Evolutionary conservation across 1,284 basidiomycete genomes (phyloP).

Genomic region (Cutaneotrichosporon sp.): DNA sequence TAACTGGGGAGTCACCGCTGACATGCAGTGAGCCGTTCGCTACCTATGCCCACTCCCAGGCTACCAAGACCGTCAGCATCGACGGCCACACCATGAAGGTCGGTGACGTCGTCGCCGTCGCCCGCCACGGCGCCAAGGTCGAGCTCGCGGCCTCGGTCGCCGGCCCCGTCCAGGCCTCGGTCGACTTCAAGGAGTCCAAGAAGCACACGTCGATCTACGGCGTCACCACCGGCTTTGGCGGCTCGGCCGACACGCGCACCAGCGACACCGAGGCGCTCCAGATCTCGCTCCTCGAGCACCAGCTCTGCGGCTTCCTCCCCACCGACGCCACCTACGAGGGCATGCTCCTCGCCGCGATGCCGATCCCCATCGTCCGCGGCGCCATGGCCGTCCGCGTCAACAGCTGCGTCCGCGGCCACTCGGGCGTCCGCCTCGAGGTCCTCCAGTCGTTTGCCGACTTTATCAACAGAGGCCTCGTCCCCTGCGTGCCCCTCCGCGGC

Average conservation of each 20-base stretch:
- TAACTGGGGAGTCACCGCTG: background rate
- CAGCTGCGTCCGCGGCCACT: conserved; percentile 29
- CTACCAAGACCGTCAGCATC: conserved; percentile 17
- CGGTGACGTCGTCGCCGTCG: conserved; percentile 25
- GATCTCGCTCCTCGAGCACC: conserved; percentile 29
- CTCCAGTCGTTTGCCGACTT: conserved; percentile 24
- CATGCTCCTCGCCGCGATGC: conserved; percentile 26
- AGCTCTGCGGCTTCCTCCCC: conserved; percentile 29
- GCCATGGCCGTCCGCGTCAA: conserved; percentile 28
- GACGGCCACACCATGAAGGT: conserved; percentile 20
- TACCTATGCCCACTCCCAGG: conserved; percentile 16
- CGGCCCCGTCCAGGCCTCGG: conserved; percentile 19
- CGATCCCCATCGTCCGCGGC: conserved; percentile 23
- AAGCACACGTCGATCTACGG: conserved; percentile 29
- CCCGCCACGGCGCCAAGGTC: conserved; percentile 22
- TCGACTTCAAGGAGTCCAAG: conserved; percentile 27
- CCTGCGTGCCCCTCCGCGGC: conserved; percentile 27
- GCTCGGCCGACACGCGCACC: conserved; percentile 26
- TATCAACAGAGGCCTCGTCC: conserved; percentile 25
- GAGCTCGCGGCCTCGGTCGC: conserved; percentile 15
- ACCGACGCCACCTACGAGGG: conserved; percentile 20
- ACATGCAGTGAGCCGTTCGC: conserved; percentile 19
- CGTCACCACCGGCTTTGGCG: conserved; percentile 27
- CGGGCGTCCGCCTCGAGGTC: conserved; percentile 24
- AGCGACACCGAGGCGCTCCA: conserved; percentile 25